Evolutionary conservation across 2,329 filamentous ascomycete species (phyloP), one percentile per base, ranked within the genome.

Genomic region (Leptographium wingfieldii): DNA sequence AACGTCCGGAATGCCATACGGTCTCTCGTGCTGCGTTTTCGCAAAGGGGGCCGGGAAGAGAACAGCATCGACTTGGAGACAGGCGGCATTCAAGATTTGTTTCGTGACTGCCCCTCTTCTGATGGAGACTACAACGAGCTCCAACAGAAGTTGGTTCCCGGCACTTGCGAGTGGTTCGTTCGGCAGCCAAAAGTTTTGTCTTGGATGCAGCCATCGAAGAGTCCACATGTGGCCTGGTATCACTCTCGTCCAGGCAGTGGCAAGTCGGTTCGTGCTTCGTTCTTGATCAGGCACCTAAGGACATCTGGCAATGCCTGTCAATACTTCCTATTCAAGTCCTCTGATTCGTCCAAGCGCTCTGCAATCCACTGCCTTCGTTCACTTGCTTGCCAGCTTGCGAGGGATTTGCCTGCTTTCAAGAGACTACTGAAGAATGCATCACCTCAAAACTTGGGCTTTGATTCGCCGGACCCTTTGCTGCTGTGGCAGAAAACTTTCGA

Each of bases 121-220:
- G 38, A 61, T 16, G 55, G 19, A 22, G 59, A 61, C 43, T 61
- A 55, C 40, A 22, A 31, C 29, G 22, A 25, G 6, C 52, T 58
- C 3, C 19, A 46, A 14, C n/a, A 51, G n/a, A 49, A 43, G 7
- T 14, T 19, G 11, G 33, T 58, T 6, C 25, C 57, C 9, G 59
- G 59, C 10, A 61, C 55, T 3, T 54, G 59, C 27, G 35, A 56
- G 9, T 61, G 59, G 59, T 22, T 61, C 19, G 2, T 51, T 19
- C 40, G 27, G 12, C 10, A 27, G 16, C 35, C 46, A 16, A 35
- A 53, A 22, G 31, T 58, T 48, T 9, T 22, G 3, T 31, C 25
- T 5, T 58, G 59, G 49, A 10, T 58, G 5, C 10, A 49, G 38
- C 25, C 49, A 14, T n/a, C 9, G 27, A 11, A 14, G 4, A 11